Conservation (phyloP, 306 rosid species). For the Corylus americana region DNA sequence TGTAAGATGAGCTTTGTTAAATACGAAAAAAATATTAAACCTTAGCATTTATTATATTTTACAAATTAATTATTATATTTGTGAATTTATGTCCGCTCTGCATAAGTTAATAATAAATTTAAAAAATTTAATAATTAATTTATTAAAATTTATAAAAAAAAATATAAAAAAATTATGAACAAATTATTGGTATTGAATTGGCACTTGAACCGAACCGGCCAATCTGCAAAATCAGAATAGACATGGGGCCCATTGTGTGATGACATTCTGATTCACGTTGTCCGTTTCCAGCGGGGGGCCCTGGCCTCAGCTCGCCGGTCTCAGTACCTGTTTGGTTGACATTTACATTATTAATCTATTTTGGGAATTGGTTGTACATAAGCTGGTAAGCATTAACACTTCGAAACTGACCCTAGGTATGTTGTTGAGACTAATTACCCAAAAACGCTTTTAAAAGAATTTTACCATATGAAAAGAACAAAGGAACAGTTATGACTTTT, state of each 20-base stretch:
- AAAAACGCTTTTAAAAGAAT: neutral
- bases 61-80: too few relatives aligned
- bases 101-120: too few relatives aligned
- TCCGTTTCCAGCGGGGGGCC: conserved; percentile 20
- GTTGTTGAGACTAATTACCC: neutral
- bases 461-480: too few relatives aligned
- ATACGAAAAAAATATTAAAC: too few relatives aligned
- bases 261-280: conserved; percentile 23
- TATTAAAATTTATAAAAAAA: neutral
- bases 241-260: conserved; percentile 9
- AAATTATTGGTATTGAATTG: conserved; percentile 2
- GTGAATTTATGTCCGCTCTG: too few relatives aligned
- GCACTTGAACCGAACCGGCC: conserved; percentile 37
- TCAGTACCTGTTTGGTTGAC: conserved; percentile 1
- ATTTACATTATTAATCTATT: too few relatives aligned
- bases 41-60: too few relatives aligned
- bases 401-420: conserved; percentile 27
- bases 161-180: too few relatives aligned
- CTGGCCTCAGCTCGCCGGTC: neutral
- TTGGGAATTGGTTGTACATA: conserved; percentile 26
- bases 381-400: conserved; percentile 47
- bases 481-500: neutral
- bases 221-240: conserved; percentile 21
- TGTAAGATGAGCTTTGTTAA: too few relatives aligned
- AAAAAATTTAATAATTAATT: too few relatives aligned